A percentile compares a stretch with the other conserved stretches of the same genome.
phyloP scores from a whole-genome alignment of 2,329 filamentous ascomycete species.

The Nothophaeocryptopus gaeumannii region DNA sequence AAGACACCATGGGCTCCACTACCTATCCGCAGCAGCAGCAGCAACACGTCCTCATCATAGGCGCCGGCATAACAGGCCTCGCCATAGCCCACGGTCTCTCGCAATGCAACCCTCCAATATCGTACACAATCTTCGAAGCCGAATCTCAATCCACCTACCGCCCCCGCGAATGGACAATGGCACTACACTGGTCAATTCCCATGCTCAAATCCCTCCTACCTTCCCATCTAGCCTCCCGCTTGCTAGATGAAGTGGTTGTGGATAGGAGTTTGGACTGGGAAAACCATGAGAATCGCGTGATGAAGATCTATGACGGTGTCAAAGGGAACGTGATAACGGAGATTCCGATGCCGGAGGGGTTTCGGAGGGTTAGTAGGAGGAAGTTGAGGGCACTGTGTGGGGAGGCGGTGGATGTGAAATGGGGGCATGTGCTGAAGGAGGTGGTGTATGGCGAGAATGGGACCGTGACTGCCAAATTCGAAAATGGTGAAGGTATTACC shows the following conservation, averaged over 20 bases:
- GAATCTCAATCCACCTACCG: conserved; percentile 3
- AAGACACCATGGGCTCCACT: too few relatives aligned
- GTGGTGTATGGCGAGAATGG: conserved; percentile 7
- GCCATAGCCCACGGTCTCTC: conserved; percentile 27
- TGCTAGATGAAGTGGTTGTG: conserved; percentile 2
- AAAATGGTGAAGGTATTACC: conserved; percentile 12
- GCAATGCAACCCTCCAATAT: conserved; percentile 16
- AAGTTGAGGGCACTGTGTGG: conserved; percentile 10
- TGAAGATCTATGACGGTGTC: conserved; percentile 4
- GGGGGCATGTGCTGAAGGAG: conserved; percentile 10
- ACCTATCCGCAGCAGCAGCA: too few relatives aligned
- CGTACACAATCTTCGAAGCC: conserved; percentile 24
- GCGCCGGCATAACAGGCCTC: conserved; percentile 27
- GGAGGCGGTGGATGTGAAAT: conserved; percentile 12
- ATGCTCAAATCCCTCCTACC: conserved; percentile 1
- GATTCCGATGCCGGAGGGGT: neutral
- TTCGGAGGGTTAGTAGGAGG: conserved; percentile 3
- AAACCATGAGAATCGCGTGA: neutral
- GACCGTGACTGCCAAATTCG: conserved; percentile 19
- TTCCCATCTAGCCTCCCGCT: neutral
- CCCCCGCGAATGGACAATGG: conserved; percentile 6
- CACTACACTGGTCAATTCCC: conserved; percentile 5
- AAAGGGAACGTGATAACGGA: conserved; percentile 3
- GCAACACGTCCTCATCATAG: conserved; percentile 26
- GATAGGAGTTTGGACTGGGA: neutral